phyloP scores from a whole-genome alignment of 169 alveolate genomes.

The Plasmodium gonderi region DNA sequence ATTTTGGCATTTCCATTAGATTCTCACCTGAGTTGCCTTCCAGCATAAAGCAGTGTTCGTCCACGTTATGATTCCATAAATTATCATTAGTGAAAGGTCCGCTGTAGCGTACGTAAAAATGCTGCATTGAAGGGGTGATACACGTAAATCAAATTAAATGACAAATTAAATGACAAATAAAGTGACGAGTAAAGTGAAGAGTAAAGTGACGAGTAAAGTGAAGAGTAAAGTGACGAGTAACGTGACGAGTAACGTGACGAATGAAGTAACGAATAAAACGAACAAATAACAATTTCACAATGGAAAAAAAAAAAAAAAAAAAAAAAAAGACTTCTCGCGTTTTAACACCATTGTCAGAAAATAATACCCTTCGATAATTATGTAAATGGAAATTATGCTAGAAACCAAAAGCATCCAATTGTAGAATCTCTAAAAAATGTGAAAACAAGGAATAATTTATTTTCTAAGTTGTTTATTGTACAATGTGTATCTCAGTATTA shows the following conservation, averaged over 20 bases:
- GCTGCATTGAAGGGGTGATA: background rate
- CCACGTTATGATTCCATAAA: conserved; percentile 21
- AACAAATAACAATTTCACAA: no score
- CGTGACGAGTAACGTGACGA: no score
- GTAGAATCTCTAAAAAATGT: conserved; percentile 35
- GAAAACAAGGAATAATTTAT: background rate
- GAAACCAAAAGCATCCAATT: conserved; percentile 70
- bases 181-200: no score
- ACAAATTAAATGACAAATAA: no score
- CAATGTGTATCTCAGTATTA: no score
- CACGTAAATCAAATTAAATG: no score
- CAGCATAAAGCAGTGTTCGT: conserved; percentile 23
- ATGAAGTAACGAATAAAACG: no score
- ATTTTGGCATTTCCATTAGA: background rate
- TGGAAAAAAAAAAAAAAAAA: no score
- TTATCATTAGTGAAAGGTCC: conserved; percentile 11
- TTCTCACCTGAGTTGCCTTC: conserved; percentile 51
- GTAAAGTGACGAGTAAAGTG: no score
- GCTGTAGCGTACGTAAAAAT: conserved; percentile 9
- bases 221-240: no score
- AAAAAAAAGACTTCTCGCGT: no score
- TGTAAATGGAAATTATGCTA: conserved; percentile 42
- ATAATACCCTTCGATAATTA: conserved; percentile 35
- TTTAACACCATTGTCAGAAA: background rate
- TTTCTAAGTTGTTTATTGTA: no score